Evolutionary conservation across 768 basidiomycete genomes (phyloP).

Genomic region (Rhodocollybia butyracea): DNA sequence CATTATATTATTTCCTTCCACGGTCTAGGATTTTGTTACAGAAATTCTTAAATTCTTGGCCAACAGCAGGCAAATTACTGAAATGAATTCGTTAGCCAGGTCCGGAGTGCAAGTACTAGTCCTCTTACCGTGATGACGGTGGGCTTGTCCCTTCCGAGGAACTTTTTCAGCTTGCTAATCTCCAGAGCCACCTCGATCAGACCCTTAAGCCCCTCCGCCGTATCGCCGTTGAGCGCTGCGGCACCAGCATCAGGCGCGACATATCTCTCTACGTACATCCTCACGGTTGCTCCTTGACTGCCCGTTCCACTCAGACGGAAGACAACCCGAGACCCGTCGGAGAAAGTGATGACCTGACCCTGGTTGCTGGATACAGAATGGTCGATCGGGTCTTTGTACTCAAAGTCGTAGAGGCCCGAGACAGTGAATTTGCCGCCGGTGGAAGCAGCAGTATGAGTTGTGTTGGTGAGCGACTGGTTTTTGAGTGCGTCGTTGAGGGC

Average conservation of each 20-base stretch:
- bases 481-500: constrained; percentile 71
- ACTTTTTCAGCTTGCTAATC: constrained; percentile 81
- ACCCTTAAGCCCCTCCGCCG: constrained; percentile 89
- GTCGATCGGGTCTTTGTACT: constrained; percentile 99
- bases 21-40: too few relatives aligned
- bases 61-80: background rate
- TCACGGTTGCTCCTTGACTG: constrained; percentile 92
- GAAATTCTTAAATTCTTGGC: too few relatives aligned
- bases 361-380: constrained; percentile 91
- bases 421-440: constrained; percentile 75
- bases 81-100: background rate
- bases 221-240: constrained; percentile 66
- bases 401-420: constrained; percentile 77
- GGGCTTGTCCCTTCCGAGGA: constrained; percentile 84
- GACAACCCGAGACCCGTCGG: constrained; percentile 90
- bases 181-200: constrained; percentile 93
- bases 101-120: background rate
- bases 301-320: constrained; percentile 97
- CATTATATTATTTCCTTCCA: too few relatives aligned
- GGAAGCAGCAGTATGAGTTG: constrained; percentile 62
- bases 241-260: constrained; percentile 67
- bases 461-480: constrained; percentile 63
- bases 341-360: constrained; percentile 89
- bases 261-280: constrained; percentile 95
- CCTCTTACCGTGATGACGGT: constrained; percentile 89